phyloP scores from a whole-genome alignment of 805 yeast species.

The Wickerhamomyces ciferrii region DNA sequence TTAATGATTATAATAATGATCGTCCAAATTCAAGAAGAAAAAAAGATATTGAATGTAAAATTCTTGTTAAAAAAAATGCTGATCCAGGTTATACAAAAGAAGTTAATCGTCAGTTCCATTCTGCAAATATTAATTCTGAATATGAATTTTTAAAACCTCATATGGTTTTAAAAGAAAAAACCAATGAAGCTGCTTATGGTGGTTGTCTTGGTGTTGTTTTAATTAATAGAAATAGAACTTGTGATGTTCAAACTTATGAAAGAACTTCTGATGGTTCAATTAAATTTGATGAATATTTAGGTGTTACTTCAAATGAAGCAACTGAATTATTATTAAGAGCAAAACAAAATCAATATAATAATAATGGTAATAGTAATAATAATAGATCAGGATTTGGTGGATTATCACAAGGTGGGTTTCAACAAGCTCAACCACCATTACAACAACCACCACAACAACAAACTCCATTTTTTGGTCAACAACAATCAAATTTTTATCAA shows the following conservation, averaged over 20 bases:
- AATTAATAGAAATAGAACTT: constrained; percentile 45
- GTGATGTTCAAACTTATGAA: constrained; percentile 73
- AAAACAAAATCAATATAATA: constrained; percentile 22
- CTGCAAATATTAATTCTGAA: constrained; percentile 34
- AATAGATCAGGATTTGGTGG: background rate
- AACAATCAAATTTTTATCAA: background rate
- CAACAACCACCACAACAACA: background rate
- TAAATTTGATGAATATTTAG: constrained; percentile 77
- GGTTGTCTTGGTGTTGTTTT: constrained; percentile 72
- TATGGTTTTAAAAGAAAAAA: constrained; percentile 37
- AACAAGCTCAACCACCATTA: too few relatives aligned
- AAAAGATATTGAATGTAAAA: constrained; percentile 37
- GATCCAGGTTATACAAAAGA: constrained; percentile 38
- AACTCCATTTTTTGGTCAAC: background rate
- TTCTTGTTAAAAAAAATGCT: constrained; percentile 40
- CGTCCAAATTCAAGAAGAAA: constrained; percentile 6
- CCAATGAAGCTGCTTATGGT: constrained; percentile 74
- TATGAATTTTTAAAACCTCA: constrained; percentile 38
- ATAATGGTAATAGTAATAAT: background rate
- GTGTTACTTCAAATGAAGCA: constrained; percentile 62
- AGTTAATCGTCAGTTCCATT: constrained; percentile 33
- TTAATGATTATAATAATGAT: background rate
- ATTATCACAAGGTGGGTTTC: background rate
- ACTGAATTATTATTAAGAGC: constrained; percentile 48
- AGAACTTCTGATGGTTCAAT: constrained; percentile 65